Evolutionary conservation across 1,284 basidiomycete genomes (phyloP), one percentile per base, ranked within the genome.

Genomic region (Boletus sp.): DNA sequence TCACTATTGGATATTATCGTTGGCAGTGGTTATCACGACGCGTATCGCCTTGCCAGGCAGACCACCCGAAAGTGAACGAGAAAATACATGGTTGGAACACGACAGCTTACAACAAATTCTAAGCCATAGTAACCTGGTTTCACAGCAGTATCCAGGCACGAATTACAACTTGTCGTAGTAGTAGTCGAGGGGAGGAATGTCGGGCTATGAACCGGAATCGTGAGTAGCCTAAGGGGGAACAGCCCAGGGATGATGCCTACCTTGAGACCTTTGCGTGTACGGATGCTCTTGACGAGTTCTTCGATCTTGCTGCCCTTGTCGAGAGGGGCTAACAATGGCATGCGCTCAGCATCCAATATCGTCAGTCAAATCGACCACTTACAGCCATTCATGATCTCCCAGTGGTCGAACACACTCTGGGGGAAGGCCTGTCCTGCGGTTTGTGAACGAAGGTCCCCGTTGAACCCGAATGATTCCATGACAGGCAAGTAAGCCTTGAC

Each of bases 401-500:
- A 94, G 70, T 93, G 91, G 70, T 96, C 93, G 69, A 98, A 92
- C 66, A 98, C 94, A 61, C 75, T 72, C 72, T 98, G 95, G 52
- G 94, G 94, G 93, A 98, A 98, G 59, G 95, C 96, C 78, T 99
- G 96, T 51, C 95, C 95, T 69, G 81, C 83, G 42, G 95, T 99
- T 53, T 89, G 86, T 66, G 86, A 82, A 65, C 96, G 90, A 49
- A 99, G 84, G 61, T 91, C 94, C 62, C 88, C 93, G 73, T 95
- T 98, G 88, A 99, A 99, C 62, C 96, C 95, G 77, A 99, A 99
- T 16, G 95, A 98, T 75, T 98, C 95, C 72, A 80, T 77, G 72
- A 98, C 94, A 67, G 95, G 95, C 46, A 98, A 79, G 80, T 94
- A 96, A 29, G 94, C 94, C 84, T 98, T 99, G 75, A 99, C 91